Base-by-base conservation (phyloP, 2,329 filamentous ascomycete genomes). In the Venturia aucupariae region DNA sequence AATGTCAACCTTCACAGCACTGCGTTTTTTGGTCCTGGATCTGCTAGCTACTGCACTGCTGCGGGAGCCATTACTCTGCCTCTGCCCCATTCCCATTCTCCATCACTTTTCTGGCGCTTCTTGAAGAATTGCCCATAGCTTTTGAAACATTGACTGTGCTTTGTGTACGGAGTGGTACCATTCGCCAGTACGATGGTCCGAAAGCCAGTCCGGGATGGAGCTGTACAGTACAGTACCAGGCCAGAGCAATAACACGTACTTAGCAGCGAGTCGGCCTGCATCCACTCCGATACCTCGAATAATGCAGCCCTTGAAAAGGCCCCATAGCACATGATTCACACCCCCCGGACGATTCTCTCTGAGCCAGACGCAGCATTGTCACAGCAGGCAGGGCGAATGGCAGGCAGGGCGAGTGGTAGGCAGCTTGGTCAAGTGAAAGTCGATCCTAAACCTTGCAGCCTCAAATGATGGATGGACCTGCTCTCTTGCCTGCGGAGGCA, bases 1-100 rank as follows among this genome's bases (percentile, higher is more conserved):
- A 57, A 10, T 35, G 17, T 35, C 51, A 57, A 57, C 30, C 30
- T 57, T 57, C 51, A 57, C 51, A n/a, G 27, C 51, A 57, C 51
- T 32, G 30, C 51, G 24, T 32, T 57, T 35, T 51, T 22, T 57
- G 51, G 27, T 35, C 51, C 51, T 57, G 51, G 51, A 57, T 35
- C 27, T 35, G 27, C 51, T 57, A 57, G 46, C 51, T 57, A 35
- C 51, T n/a, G 27, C 30, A 32, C 27, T 22, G 51, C 51, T 35
- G 51, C 51, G 51, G 51, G 51, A 35, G 19, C 51, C 27, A n/a
- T 32, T 57, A 19, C 51, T n/a, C 51, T 57, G 17, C 48, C 48
- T n/a, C n/a, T n/a, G n/a, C n/a, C n/a, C n/a, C n/a, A n/a, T n/a
- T n/a, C n/a, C 24, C 48, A 55, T 55, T 22, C n/a, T 19, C 48